Evolutionary conservation across 2,329 filamentous ascomycete genomes (phyloP).

Genomic region (Aspergillus tamarii): DNA sequence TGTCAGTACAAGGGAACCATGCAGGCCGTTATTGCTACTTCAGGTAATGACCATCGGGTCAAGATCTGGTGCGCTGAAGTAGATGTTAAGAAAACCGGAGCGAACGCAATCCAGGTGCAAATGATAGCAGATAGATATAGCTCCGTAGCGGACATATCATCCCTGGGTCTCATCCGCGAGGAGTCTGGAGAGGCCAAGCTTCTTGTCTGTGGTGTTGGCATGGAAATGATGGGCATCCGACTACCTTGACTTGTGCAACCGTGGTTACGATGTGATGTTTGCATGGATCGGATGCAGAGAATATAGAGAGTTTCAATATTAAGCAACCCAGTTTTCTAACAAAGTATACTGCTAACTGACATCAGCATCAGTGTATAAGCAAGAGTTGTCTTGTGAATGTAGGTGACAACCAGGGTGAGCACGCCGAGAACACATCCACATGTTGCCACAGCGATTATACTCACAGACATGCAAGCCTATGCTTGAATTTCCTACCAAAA

Average conservation of each 20-base stretch:
- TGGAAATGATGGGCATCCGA: slow-evolving; percentile 46
- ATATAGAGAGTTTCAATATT: background rate
- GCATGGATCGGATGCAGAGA: background rate
- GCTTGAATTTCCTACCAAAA: background rate
- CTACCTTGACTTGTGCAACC: slow-evolving; percentile 5
- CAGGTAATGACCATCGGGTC: slow-evolving; percentile 52
- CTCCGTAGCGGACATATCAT: slow-evolving; percentile 59
- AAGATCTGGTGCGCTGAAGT: slow-evolving; percentile 47
- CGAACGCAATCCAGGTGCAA: slow-evolving; percentile 28
- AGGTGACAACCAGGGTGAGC: background rate
- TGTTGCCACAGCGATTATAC: background rate
- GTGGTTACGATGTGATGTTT: slow-evolving; percentile 12
- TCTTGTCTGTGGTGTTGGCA: slow-evolving; percentile 54
- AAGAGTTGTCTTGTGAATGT: background rate
- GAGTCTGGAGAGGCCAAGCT: slow-evolving; percentile 28
- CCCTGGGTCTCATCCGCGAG: slow-evolving; percentile 46
- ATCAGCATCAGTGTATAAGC: background rate
- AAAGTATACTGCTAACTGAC: background rate
- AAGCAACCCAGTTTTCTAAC: background rate
- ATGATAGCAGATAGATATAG: slow-evolving; percentile 44
- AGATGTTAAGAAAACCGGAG: slow-evolving; percentile 23
- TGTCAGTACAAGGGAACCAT: slow-evolving; percentile 9
- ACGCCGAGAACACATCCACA: background rate
- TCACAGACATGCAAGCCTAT: background rate
- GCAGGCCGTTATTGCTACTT: slow-evolving; percentile 37